Percentiles rank a stretch among this genome's conserved stretches.
Evolutionary conservation across 2,329 filamentous ascomycete species (phyloP).

Genomic region (Aspergillus pseudotamarii): DNA sequence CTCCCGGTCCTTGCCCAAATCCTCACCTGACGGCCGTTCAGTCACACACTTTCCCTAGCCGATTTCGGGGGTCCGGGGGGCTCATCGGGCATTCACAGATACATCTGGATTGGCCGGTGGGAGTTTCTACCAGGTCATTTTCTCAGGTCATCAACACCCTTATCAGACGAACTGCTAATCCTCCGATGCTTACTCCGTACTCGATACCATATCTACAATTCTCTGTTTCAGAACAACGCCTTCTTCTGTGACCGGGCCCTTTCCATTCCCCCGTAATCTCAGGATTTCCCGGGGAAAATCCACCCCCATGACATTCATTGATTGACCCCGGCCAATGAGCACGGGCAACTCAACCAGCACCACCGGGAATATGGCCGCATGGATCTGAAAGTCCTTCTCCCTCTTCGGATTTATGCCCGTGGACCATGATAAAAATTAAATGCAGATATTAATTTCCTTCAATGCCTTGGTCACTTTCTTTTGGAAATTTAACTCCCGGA

Average conservation of each 20-base stretch:
- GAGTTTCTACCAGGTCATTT: constrained; percentile 28
- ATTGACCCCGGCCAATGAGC: constrained; percentile 23
- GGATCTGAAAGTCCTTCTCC: not conserved
- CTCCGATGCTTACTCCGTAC: not conserved
- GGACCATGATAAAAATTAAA: constrained; percentile 20
- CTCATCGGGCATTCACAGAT: constrained; percentile 18
- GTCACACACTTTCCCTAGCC: constrained; percentile 18
- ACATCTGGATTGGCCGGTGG: constrained; percentile 21
- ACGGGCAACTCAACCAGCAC: constrained; percentile 11
- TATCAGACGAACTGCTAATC: constrained; percentile 21
- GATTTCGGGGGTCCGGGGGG: constrained; percentile 32
- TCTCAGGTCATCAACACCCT: constrained; percentile 31
- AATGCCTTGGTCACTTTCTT: not conserved
- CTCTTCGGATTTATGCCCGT: not conserved
- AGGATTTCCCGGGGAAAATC: constrained; percentile 6
- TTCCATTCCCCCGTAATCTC: not conserved
- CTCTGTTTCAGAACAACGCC: not conserved
- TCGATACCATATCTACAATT: not conserved
- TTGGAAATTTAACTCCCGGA: not conserved
- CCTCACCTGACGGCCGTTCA: constrained; percentile 3
- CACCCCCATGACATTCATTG: constrained; percentile 11
- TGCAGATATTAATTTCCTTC: not conserved
- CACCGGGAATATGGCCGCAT: constrained; percentile 14
- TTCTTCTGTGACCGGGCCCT: not conserved
- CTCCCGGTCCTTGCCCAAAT: constrained; percentile 3